phyloP scores from a whole-genome alignment of 345 rosid species.

The Boechera stricta region DNA sequence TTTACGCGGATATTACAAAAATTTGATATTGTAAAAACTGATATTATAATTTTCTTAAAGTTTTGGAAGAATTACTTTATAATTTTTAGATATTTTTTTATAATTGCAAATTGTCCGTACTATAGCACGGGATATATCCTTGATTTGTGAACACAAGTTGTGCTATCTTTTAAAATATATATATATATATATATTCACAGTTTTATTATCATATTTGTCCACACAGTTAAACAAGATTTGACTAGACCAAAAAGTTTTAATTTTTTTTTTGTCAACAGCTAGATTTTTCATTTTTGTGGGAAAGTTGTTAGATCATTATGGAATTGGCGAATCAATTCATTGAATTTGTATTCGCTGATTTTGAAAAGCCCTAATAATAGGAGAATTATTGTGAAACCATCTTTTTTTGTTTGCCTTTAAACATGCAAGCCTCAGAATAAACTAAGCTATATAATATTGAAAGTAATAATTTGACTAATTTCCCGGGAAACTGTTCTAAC shows the following conservation, averaged over 20 bases:
- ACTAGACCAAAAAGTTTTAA: not conserved
- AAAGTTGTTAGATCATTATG: constrained; percentile 19
- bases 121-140: no score
- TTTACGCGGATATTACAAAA: no score
- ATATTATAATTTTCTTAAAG: no score
- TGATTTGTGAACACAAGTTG: no score
- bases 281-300: not conserved
- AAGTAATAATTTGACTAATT: constrained; percentile 19
- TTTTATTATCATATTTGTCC: not conserved
- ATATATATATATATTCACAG: no score
- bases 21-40: no score
- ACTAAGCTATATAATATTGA: constrained; percentile 10
- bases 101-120: no score
- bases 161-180: no score
- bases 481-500: constrained; percentile 8
- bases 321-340: constrained; percentile 6
- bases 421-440: constrained; percentile 39
- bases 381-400: constrained; percentile 34
- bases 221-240: not conserved
- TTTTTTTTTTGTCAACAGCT: not conserved
- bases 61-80: no score
- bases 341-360: constrained; percentile 3
- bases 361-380: constrained; percentile 35
- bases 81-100: no score
- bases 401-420: constrained; percentile 41